Conservation (phyloP, 371 early-diverging fungal genomes). For the Circinella minor region DNA sequence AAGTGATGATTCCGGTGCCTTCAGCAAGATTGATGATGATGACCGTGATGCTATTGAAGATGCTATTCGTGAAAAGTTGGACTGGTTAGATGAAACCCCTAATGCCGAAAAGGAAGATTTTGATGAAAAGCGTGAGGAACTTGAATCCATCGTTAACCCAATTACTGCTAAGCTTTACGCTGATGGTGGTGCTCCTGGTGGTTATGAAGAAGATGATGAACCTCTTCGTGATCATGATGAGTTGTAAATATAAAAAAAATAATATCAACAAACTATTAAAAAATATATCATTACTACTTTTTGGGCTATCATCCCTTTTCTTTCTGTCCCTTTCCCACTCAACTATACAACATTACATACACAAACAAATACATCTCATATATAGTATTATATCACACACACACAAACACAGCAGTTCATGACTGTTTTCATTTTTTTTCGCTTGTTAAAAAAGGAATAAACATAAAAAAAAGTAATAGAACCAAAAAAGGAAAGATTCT, state of each 20-base stretch:
- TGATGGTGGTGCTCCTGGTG: slow-evolving; percentile 51
- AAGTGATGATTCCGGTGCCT: slow-evolving; percentile 69
- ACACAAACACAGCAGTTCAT: background rate
- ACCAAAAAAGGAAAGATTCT: no score
- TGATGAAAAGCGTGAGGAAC: slow-evolving; percentile 83
- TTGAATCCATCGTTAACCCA: slow-evolving; percentile 87
- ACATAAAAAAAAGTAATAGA: no score
- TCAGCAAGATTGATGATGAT: slow-evolving; percentile 77
- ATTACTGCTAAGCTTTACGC: slow-evolving; percentile 86
- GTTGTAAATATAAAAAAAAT: slow-evolving; percentile 50
- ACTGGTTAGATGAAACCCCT: slow-evolving; percentile 79
- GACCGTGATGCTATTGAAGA: slow-evolving; percentile 90
- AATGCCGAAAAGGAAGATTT: slow-evolving; percentile 76
- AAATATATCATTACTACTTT: no score
- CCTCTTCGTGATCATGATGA: slow-evolving; percentile 78
- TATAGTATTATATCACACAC: no score
- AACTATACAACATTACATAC: no score
- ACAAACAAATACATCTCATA: no score
- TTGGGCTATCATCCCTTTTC: no score
- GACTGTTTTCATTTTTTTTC: slow-evolving; percentile 1
- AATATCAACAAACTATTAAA: no score
- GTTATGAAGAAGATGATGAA: slow-evolving; percentile 52
- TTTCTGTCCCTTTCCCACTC: no score
- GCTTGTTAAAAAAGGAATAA: no score
- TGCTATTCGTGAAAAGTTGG: slow-evolving; percentile 85